Evolutionary conservation across 2,329 filamentous ascomycete species (phyloP), one percentile per base, ranked within the genome.

Genomic region (Ophiosphaerella korrae): DNA sequence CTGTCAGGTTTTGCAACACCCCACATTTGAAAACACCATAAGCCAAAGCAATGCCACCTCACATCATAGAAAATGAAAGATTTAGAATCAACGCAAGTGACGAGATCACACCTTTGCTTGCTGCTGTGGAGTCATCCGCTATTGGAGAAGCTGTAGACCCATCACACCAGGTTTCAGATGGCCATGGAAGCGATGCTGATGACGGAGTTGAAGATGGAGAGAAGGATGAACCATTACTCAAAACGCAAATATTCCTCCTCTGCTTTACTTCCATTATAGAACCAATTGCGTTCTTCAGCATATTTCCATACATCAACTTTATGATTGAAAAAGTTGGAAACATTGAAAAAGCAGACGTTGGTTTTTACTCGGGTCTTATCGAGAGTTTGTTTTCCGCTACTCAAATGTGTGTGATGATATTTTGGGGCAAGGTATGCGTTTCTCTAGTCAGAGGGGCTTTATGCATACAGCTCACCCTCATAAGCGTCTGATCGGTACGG

Each of bases 281-380:
- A 65, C 89, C 90, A 1, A 81, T 92, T 35, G 88, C 88, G n/a
- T 93, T 90, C 76, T 93, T 92, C 77, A 85, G 81, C 68, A 90
- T 93, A 69, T 89, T 93, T 63, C 88, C 89, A 1, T 93, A 89
- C 74, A 83, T 94, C 72, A 90, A 86, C 64, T 78, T 87, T 66
- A 93, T 93, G 89, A 85, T 90, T 33, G 77, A 83, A 70, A 78
- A 82, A 49, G 87, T 86, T 51, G 88, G 88, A 8, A 64, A 78
- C 9, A 73, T 93, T 2, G 70, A 79, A 1, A 76, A 83, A 38
- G 75, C 81, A n/a, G 86, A 91, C 68, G 84, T 91, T 3, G 90
- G 90, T 2, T 93, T 92, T 75, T 93, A 91, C 77, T 84, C 81
- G 50, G 90, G 90, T 2, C 75, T 92, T 11, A 91, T 93, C 67